phyloP scores from a whole-genome alignment of 2,329 filamentous ascomycete species.

The Pestalotiopsis sp. region DNA sequence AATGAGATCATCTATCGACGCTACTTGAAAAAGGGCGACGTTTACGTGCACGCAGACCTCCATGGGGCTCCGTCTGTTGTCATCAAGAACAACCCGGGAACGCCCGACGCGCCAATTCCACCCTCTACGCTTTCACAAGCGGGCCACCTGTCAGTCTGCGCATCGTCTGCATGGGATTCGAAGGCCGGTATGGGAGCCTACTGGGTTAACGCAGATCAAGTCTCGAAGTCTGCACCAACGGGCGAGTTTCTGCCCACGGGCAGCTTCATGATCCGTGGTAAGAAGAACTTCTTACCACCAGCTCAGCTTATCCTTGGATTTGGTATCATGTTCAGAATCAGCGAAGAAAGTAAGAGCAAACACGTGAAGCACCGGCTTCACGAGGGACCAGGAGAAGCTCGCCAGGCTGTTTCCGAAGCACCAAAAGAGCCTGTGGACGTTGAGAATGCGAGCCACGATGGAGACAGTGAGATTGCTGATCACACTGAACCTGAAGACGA shows the following conservation, averaged over 20 bases:
- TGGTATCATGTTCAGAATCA: constrained; percentile 84
- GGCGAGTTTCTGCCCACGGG: constrained; percentile 82
- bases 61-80: constrained; percentile 83
- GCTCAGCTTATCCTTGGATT: constrained; percentile 87
- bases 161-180: constrained; percentile 91
- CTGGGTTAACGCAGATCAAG: constrained; percentile 91
- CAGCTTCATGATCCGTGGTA: constrained; percentile 78
- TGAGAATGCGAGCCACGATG: constrained; percentile 13
- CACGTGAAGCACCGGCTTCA: constrained; percentile 73
- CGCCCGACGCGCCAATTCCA: constrained; percentile 82
- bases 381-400: constrained; percentile 21
- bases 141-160: constrained; percentile 80
- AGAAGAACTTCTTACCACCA: constrained; percentile 90
- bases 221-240: constrained; percentile 79
- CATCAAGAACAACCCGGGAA: constrained; percentile 83
- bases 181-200: constrained; percentile 95
- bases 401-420: not conserved
- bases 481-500: constrained; percentile 33
- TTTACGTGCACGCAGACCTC: constrained; percentile 90
- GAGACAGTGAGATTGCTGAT: constrained; percentile 25
- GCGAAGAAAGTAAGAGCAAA: constrained; percentile 80
- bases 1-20: constrained; percentile 89
- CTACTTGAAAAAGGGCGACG: constrained; percentile 84
- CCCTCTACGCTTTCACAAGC: constrained; percentile 91
- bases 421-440: not conserved